Conservation (phyloP, 805 yeast genomes). For the Naumovozyma baii region DNA sequence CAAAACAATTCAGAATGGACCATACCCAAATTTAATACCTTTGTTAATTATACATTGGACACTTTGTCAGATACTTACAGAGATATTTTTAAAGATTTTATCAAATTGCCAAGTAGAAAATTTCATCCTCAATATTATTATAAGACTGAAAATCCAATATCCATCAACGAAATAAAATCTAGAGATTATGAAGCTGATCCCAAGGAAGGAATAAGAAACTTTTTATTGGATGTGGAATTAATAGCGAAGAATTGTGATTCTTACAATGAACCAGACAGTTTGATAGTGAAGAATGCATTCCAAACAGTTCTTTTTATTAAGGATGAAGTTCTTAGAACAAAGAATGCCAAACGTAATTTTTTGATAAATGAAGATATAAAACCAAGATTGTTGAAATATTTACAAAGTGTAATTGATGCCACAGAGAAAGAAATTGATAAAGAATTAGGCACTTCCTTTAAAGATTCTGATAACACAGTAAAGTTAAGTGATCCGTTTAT, state of each 20-base stretch:
- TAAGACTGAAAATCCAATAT: slow-evolving; percentile 53
- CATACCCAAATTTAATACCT: slow-evolving; percentile 26
- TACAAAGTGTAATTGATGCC: slow-evolving; percentile 23
- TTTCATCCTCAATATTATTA: slow-evolving; percentile 74
- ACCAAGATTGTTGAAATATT: slow-evolving; percentile 10
- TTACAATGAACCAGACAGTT: slow-evolving; percentile 58
- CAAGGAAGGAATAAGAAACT: slow-evolving; percentile 32
- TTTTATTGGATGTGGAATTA: slow-evolving; percentile 48
- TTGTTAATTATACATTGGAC: slow-evolving; percentile 25
- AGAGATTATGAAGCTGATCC: slow-evolving; percentile 24
- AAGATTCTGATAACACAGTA: slow-evolving; percentile 19
- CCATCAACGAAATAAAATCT: slow-evolving; percentile 53
- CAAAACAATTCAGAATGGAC: slow-evolving; percentile 25
- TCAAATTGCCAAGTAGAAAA: slow-evolving; percentile 63
- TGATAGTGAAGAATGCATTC: slow-evolving; percentile 58
- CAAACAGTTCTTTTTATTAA: slow-evolving; percentile 48
- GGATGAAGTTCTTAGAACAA: slow-evolving; percentile 37
- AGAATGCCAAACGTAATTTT: slow-evolving; percentile 26
- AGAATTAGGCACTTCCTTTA: slow-evolving; percentile 7
- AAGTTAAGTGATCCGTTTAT: slow-evolving; percentile 60
- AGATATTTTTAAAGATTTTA: slow-evolving; percentile 41
- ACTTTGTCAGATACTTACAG: slow-evolving; percentile 21
- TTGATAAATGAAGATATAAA: slow-evolving; percentile 21
- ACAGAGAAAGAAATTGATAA: slow-evolving; percentile 20
- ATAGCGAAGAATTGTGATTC: slow-evolving; percentile 63